Conservation (phyloP, 805 yeast species). For the Dipodascus geniculatus region DNA sequence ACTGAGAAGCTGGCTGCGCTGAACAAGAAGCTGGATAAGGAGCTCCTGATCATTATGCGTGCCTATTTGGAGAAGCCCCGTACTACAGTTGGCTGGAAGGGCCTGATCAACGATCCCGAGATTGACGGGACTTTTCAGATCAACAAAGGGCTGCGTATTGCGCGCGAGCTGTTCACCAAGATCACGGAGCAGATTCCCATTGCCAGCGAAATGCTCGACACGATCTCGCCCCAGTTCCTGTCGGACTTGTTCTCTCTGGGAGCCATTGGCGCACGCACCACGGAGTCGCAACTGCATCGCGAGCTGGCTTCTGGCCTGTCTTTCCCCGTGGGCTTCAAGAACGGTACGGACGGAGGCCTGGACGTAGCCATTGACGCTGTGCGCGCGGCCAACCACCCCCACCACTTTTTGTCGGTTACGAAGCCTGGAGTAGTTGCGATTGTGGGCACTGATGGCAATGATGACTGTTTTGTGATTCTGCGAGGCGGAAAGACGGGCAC, state of each 20-base stretch:
- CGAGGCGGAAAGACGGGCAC: constrained; percentile 96
- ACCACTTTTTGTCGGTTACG: constrained; percentile 89
- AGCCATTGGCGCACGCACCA: constrained; percentile 98
- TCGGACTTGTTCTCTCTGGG: constrained; percentile 91
- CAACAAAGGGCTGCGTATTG: constrained; percentile 83
- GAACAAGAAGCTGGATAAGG: constrained; percentile 54
- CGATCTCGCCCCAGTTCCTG: constrained; percentile 92
- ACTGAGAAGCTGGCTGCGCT: constrained; percentile 50
- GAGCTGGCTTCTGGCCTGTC: constrained; percentile 94
- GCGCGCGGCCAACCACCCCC: constrained; percentile 84
- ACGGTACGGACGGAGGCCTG: constrained; percentile 93
- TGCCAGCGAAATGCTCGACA: constrained; percentile 96
- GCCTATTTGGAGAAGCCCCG: constrained; percentile 97
- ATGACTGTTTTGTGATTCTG: constrained; percentile 78
- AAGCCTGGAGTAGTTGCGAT: constrained; percentile 95
- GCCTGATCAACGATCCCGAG: constrained; percentile 94
- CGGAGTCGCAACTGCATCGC: constrained; percentile 95
- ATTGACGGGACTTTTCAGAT: constrained; percentile 86
- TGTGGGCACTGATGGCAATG: constrained; percentile 89
- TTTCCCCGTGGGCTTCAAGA: constrained; percentile 97
- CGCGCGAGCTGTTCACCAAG: constrained; percentile 77
- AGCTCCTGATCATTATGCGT: constrained; percentile 84
- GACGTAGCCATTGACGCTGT: constrained; percentile 94
- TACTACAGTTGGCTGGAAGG: constrained; percentile 99
- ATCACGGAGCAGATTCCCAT: constrained; percentile 80